Conservation (phyloP, 208 protist genomes). For the Trypanosoma lewisi region DNA sequence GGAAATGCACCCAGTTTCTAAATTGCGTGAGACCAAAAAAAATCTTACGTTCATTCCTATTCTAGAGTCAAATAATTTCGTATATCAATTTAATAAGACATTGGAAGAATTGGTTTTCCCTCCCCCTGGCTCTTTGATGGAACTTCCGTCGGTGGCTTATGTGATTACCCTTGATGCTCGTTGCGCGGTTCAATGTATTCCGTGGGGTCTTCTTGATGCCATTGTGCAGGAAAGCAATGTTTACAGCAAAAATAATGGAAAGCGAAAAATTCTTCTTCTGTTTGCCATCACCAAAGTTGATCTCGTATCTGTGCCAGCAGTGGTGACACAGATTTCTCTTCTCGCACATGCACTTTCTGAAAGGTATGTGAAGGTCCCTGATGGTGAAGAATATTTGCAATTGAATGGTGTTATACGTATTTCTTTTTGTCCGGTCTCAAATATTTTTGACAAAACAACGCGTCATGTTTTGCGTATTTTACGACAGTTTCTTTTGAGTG, state of each 20-base stretch:
- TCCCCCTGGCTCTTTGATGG: conserved; percentile 26
- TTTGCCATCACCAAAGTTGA: conserved; percentile 84
- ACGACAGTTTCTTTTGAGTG: conserved; percentile 65
- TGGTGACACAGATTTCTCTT: conserved; percentile 78
- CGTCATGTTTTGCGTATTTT: conserved; percentile 63
- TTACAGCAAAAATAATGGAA: conserved; percentile 44
- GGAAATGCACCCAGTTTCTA: conserved; percentile 6
- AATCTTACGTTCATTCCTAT: conserved; percentile 63
- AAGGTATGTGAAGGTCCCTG: conserved; percentile 34
- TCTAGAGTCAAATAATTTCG: conserved; percentile 64
- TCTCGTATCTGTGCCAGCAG: conserved; percentile 63
- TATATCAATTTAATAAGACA: conserved; percentile 65
- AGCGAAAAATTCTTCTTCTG: conserved; percentile 61
- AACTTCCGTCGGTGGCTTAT: conserved; percentile 72
- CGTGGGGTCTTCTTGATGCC: conserved; percentile 78
- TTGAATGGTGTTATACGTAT: conserved; percentile 25
- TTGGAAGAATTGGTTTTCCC: conserved; percentile 77
- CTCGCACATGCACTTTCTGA: conserved; percentile 53
- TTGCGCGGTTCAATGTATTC: conserved; percentile 78
- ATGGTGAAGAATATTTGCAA: conserved; percentile 20
- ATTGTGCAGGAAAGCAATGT: conserved; percentile 54
- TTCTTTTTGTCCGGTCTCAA: conserved; percentile 62
- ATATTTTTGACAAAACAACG: conserved; percentile 52
- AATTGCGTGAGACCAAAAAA: conserved; percentile 32
- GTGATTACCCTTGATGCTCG: conserved; percentile 80